Conservation (phyloP, 495 filamentous ascomycete species). For the Polyplosphaeria fusca region DNA sequence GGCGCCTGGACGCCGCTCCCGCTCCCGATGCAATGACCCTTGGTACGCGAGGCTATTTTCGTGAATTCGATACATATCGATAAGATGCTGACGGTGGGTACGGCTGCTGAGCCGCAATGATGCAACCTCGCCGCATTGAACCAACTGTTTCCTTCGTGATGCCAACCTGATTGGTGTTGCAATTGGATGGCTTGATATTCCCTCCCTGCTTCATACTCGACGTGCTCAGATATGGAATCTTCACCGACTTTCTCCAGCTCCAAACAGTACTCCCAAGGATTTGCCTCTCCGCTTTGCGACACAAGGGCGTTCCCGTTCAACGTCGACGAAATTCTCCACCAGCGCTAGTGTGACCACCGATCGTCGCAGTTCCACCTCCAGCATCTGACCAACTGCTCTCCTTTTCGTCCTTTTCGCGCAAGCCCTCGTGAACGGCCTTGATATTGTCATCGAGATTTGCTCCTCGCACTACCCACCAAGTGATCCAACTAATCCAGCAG, state of each 20-base stretch:
- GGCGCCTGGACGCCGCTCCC: background rate
- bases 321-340: constrained; percentile 1
- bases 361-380: background rate
- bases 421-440: background rate
- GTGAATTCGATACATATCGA: constrained; percentile 9
- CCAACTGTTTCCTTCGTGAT: background rate
- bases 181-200: no score
- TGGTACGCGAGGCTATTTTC: constrained; percentile 2
- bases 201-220: no score
- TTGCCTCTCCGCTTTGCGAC: no score
- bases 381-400: background rate
- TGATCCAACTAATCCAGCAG: constrained; percentile 27
- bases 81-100: background rate
- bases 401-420: background rate
- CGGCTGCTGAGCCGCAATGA: background rate
- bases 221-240: no score
- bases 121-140: constrained; percentile 10
- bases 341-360: background rate
- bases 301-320: constrained; percentile 5
- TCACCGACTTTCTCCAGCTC: background rate
- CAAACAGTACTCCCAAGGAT: no score
- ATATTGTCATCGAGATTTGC: background rate
- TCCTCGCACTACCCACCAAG: constrained; percentile 15
- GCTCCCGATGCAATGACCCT: background rate
- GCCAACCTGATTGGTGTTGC: background rate